phyloP scores from a whole-genome alignment of 2,329 filamentous ascomycete genomes.

The Elsinoe necatrix region DNA sequence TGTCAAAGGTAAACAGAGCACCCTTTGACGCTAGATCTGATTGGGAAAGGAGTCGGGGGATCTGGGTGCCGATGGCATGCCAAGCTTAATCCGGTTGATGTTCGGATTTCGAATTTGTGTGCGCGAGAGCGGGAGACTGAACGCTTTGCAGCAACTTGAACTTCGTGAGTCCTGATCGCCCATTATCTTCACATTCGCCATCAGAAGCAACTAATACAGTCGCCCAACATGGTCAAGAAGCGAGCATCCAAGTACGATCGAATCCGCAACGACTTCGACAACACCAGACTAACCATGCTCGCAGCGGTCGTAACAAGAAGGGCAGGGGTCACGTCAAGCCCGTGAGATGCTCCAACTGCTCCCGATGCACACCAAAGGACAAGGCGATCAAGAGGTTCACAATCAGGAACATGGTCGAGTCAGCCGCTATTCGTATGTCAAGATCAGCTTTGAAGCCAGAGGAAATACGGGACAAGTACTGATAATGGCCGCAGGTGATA shows the following conservation, averaged over 20 bases:
- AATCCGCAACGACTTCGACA: conserved; percentile 17
- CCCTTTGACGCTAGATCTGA: neutral
- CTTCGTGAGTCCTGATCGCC: neutral
- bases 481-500: conserved; percentile 66
- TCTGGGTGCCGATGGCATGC: neutral
- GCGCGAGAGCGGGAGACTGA: neutral
- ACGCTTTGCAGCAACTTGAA: neutral
- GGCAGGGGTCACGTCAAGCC: conserved; percentile 99
- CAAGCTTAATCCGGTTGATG: neutral
- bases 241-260: conserved; percentile 60
- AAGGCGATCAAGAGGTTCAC: conserved; percentile 99
- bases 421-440: conserved; percentile 94
- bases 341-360: conserved; percentile 88
- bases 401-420: conserved; percentile 99
- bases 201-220: conserved; percentile 24
- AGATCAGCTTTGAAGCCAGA: conserved; percentile 16
- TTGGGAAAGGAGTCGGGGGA: neutral
- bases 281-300: conserved; percentile 30
- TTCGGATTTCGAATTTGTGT: conserved; percentile 13
- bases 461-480: neutral
- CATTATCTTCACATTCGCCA: conserved; percentile 4
- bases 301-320: conserved; percentile 98
- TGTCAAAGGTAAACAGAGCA: conserved; percentile 13
- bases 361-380: conserved; percentile 83
- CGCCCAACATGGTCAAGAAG: conserved; percentile 66